Evolutionary conservation across 1,284 basidiomycete genomes (phyloP), one percentile per base, ranked within the genome.

Genomic region (Anthracocystis panici-leucophaei): DNA sequence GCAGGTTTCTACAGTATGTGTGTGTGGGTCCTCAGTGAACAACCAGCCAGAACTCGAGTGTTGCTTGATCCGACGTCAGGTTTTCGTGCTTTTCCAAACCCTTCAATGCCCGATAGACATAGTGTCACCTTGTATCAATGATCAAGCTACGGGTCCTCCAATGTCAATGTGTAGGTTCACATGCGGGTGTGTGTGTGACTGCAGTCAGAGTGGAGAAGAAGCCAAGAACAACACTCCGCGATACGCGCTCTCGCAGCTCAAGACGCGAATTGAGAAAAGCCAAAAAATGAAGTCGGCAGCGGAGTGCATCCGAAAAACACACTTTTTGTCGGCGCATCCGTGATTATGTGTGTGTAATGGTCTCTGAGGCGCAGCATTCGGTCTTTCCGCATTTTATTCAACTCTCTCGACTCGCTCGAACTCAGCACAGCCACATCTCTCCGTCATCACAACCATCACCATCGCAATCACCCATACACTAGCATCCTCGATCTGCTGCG

Each of bases 151-250:
- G 11, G 31, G 31, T 33, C 11, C 10, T 33, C 11, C 2, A 33
- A 8, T 33, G 31, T 33, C 9, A 33, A 33, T 12, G 14, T 38
- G 35, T 16, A 16, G 14, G 35, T 14, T 10, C 14, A 12, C 11
- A 38, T 38, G 14, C 35, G 14, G 35, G 14, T 38, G 35, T 38
- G 35, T 38, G 2, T 16, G 14, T 38, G 20, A 10, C 42, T 44
- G 42, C 42, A 44, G 20, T 42, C 40, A 44, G 27, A 29, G 25
- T 18, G 12, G 63, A 45, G 23, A 21, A 23, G 35, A 27, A 38
- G 33, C 7, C 29, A 35, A 67, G 65, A 68, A 58, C 65, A 68
- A 62, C 65, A 68, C 65, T 51, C 52, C n/a, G 7, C 29, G 31
- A 23, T 31, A 65, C 64, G 48, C 65, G 58, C 58, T 40, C 11